Base-by-base conservation (phyloP, 495 filamentous ascomycete genomes). In the Hypoxylon crocopeplum region DNA sequence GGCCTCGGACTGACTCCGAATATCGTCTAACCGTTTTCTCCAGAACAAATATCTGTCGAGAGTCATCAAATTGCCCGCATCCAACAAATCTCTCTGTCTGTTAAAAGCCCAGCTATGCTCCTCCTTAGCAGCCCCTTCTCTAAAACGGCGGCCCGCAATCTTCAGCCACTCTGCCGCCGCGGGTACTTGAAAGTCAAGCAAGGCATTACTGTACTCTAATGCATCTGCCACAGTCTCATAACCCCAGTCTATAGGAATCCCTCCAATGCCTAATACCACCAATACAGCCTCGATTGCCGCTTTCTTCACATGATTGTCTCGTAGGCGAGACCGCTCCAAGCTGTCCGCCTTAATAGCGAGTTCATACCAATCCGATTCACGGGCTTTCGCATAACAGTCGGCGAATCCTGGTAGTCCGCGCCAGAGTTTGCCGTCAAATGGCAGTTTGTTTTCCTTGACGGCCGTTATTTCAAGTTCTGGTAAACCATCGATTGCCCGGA, bases 151-250 rank as follows among this genome's bases (percentile, higher is more conserved):
- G 4, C 51, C 40, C 11, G 41, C 51, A 3, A 34, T 48, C 3
- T 11, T n/a, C 10, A 56, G 21, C 48, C 34, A 55, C n/a, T 46
- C 8, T 11, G 12, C 24, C 19, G 48, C 47, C 5, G 37, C 37
- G 1, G 56, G 48, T 7, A 59, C 21, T 34, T 59, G 30, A 20
- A 53, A 33, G 24, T 55, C 56, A 22, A 59, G 19, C 19, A 59
- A 13, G 12, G 48, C 47, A 21, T 55, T 15, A 25, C 46, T 30
- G 19, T 37, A n/a, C 19, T 59, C 48, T 16, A 59, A 24, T 10
- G 56, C 56, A 34, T 59, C 56, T 4, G 48, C 56, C n/a, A 59
- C 50, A 7, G 24, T 40, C 38, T 53, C 47, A 13, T 59, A 59
- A 1, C 48, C 56, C 48, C 48, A 59, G 25, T 55, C 40, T n/a